Base-by-base conservation (phyloP, 495 filamentous ascomycete species). In the Articulospora tetracladia region DNA sequence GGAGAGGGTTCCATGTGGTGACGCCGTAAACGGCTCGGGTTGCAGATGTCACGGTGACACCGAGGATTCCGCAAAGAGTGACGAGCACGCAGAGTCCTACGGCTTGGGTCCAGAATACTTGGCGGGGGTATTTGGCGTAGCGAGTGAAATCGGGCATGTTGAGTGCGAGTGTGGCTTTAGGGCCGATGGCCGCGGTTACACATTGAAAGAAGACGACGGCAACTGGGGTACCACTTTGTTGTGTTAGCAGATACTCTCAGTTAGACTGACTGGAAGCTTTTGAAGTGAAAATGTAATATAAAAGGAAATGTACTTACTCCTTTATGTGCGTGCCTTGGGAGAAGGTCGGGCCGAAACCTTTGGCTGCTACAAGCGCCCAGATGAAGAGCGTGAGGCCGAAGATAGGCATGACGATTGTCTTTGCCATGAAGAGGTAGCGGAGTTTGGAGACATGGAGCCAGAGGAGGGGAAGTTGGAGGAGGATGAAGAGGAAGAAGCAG, bases 401-500 rank as follows among this genome's bases (percentile, higher is more conserved):
- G 41, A 76, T 66, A 1, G 78, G 78, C 60, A 80, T 79, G 26
- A 81, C 69, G 58, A 79, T 68, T 15, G 66, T 72, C 68, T 85
- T 85, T n/a, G 74, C 72, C 55, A 84, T 68, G 64, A 85, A 85
- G n/a, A 85, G 65, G 52, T 74, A 78, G 15, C 82, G 74, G 24
- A 84, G 69, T 32, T 74, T 76, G 30, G 76, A 74, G 39, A 79
- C 74, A 46, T 76, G 78, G 63, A 83, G 79, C 48, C 71, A 64
- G 22, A 73, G 68, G 13, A 81, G 68, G 0, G 67, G 59, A 0
- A 75, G 73, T 62, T 79, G 77, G 36, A 75, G 57, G 27, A 79
- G 72, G 72, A 76, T 79, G 58, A 77, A 80, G 19, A 83, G 69
- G 65, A 80, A 76, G 64, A 79, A 74, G 63, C 72, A 78, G 10